Conservation (phyloP, 441 rosid species). For the Dalechampia spathulata region DNA sequence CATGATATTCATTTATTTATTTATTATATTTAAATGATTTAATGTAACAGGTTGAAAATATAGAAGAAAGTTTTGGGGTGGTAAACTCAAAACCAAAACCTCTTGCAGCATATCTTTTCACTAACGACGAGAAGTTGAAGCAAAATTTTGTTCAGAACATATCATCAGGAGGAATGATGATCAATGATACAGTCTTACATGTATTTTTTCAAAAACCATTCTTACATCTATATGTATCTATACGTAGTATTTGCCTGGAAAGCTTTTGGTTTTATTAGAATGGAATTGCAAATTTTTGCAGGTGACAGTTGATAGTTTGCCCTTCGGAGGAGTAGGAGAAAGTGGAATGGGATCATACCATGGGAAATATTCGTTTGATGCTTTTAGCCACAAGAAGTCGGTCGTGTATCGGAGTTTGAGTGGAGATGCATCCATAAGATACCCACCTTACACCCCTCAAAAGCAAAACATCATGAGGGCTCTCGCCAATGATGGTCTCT, state of each 20-base stretch:
- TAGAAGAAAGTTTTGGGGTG: slow-evolving; percentile 27
- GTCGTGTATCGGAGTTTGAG: slow-evolving; percentile 45
- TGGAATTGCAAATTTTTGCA: no score
- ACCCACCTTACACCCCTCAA: slow-evolving; percentile 74
- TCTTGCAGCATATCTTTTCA: slow-evolving; percentile 87
- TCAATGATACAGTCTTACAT: slow-evolving; percentile 77
- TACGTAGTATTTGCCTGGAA: no score
- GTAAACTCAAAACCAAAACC: slow-evolving; percentile 52
- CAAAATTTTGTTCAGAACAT: slow-evolving; percentile 51
- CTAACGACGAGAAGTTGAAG: slow-evolving; percentile 50
- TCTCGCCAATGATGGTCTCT: no score
- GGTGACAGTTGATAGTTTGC: slow-evolving; percentile 46
- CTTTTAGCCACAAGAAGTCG: slow-evolving; percentile 70
- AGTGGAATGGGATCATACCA: slow-evolving; percentile 78
- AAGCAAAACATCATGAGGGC: no score
- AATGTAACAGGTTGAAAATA: slow-evolving; percentile 23
- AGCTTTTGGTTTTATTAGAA: no score
- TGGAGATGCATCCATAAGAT: slow-evolving; percentile 45
- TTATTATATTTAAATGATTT: background rate
- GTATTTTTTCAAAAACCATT: slow-evolving; percentile 38
- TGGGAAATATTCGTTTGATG: slow-evolving; percentile 69
- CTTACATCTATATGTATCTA: no score
- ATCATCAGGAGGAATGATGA: slow-evolving; percentile 67
- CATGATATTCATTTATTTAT: no score
- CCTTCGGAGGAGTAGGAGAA: slow-evolving; percentile 86